Evolutionary conservation across 2,329 filamentous ascomycete species (phyloP), one percentile per base, ranked within the genome.

Genomic region (Phaeoacremonium minimum): DNA sequence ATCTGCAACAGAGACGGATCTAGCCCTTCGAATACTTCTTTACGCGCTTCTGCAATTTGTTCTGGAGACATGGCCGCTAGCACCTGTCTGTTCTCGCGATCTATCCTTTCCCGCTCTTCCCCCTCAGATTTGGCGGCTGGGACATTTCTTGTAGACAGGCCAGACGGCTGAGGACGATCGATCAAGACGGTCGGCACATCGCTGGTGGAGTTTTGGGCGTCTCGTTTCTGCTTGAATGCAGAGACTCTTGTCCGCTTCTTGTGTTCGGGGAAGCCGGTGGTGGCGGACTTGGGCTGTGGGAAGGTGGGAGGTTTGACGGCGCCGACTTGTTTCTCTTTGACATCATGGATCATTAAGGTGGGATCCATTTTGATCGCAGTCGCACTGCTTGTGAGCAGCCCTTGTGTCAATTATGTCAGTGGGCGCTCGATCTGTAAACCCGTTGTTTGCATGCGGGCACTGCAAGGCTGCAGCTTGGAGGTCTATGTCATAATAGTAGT

Each of bases 191-290:
- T 26, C 7, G 30, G n/a, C 11, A 6, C 35, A 38, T 35, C 2
- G 14, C 20, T 7, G 29, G 17, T 6, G 20, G 28, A 9, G 11
- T 33, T 32, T 9, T 53, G 46, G 6, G 45, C 44, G 33, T 67
- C 62, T 42, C 76, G 71, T 52, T 80, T 77, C 51, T 87, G 81
- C 57, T 88, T 95, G 67, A 95, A 95, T 2, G 84, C 76, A 2
- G 89, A 95, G 7, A 77, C 63, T 39, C 76, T 75, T 38, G 70
- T 73, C 46, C 90, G 80, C 57, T 86, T 88, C 59, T 85, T 93
- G 58, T 89, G 90, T 40, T 82, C 79, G n/a, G 93, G 93, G 49
- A 97, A 97, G 2, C 93, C 93, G 11, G 77, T 80, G 5, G 69
- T 60, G 15, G 69, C 65, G 8, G 66, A 62, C 35, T 76, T 77